These are phyloP conservation scores for Sporothrix humicola DNA, from an alignment of 2,329 filamentous ascomycete species.

Conservation along the genomic window DNA sequence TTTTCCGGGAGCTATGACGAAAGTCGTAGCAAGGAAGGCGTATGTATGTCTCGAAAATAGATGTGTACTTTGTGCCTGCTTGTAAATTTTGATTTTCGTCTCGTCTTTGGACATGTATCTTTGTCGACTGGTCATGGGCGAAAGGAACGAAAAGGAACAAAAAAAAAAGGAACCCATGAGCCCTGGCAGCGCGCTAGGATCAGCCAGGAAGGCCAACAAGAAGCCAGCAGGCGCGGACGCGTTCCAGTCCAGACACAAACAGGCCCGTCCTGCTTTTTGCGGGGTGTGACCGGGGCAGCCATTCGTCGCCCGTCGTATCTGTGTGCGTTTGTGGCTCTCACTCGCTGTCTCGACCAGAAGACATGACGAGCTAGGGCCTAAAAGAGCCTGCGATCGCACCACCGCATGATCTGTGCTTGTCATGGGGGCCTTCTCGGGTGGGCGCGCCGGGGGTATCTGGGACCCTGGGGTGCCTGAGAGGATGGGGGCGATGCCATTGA, in stretches of 20 bases:
- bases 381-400: constrained; percentile 20
- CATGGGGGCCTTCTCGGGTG: constrained; percentile 27
- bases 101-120: background rate
- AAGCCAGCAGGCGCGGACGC: background rate
- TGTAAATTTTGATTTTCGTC: background rate
- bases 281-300: constrained; percentile 24
- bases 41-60: background rate
- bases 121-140: background rate
- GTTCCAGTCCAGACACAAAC: constrained; percentile 10
- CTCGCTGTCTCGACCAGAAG: background rate
- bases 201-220: constrained; percentile 14
- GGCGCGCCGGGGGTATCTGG: background rate
- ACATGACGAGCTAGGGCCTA: constrained; percentile 19
- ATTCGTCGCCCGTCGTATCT: constrained; percentile 3
- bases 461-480: background rate
- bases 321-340: background rate
- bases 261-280: constrained; percentile 5
- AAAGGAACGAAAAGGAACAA: constrained; percentile 21
- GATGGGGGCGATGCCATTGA: constrained; percentile 7
- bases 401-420: constrained; percentile 30
- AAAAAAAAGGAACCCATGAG: background rate
- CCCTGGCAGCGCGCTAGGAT: background rate
- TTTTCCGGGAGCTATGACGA: constrained; percentile 33
- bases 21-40: background rate
- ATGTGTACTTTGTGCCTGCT: background rate